A percentile compares a stretch with the other conserved stretches of the same genome.
phyloP scores from a whole-genome alignment of 768 basidiomycete genomes.

The Russula sp. region DNA sequence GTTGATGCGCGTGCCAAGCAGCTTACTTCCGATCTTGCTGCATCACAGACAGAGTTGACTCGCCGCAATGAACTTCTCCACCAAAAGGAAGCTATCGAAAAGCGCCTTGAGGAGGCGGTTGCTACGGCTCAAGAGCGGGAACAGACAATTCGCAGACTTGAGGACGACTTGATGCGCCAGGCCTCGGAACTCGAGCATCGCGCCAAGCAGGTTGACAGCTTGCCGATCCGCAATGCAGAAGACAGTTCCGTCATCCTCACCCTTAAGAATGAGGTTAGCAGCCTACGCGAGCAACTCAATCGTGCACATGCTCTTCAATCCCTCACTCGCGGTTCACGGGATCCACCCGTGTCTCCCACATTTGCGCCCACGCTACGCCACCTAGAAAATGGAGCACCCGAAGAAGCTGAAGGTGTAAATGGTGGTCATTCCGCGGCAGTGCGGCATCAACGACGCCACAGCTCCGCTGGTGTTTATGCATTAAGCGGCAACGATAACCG shows the following conservation, averaged over 20 bases:
- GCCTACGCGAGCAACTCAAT: slow-evolving; percentile 91
- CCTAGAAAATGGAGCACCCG: slow-evolving; percentile 42
- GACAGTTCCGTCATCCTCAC: slow-evolving; percentile 84
- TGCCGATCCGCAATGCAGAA: slow-evolving; percentile 67
- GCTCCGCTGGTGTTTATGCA: slow-evolving; percentile 76
- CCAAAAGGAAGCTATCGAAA: slow-evolving; percentile 77
- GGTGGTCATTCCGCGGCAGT: slow-evolving; percentile 32
- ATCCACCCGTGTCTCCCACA: slow-evolving; percentile 77
- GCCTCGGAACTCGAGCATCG: slow-evolving; percentile 73
- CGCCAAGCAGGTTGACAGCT: slow-evolving; percentile 63
- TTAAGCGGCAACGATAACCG: slow-evolving; percentile 59
- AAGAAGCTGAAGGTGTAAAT: slow-evolving; percentile 47
- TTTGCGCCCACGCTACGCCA: slow-evolving; percentile 77
- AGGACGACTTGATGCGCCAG: slow-evolving; percentile 71
- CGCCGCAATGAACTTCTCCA: slow-evolving; percentile 71
- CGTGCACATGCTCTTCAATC: slow-evolving; percentile 90
- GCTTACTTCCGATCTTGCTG: slow-evolving; percentile 64
- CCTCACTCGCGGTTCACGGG: slow-evolving; percentile 69
- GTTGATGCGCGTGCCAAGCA: slow-evolving; percentile 70
- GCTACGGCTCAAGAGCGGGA: slow-evolving; percentile 80
- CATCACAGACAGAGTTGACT: slow-evolving; percentile 65
- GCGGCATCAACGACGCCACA: slow-evolving; percentile 79
- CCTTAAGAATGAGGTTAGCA: slow-evolving; percentile 90
- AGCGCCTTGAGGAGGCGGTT: slow-evolving; percentile 72
- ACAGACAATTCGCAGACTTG: slow-evolving; percentile 73